Percentiles rank a stretch among this genome's conserved stretches.
Evolutionary conservation across 2,329 filamentous ascomycete species (phyloP).

Genomic region (Alternaria novae-zelandiae): DNA sequence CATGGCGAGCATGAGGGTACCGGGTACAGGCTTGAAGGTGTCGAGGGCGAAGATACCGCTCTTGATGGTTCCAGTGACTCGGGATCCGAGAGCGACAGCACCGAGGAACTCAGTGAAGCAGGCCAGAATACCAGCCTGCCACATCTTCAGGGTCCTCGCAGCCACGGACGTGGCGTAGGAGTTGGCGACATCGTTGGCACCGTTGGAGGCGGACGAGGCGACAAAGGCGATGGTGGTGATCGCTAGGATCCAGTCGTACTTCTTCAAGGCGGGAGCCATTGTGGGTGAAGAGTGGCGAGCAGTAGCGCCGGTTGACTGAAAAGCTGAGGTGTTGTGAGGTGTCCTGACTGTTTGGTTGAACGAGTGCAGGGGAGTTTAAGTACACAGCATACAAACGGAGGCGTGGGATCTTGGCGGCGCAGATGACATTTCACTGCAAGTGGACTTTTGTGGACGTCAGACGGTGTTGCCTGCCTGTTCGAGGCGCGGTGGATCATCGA

Average conservation of each 20-base stretch:
- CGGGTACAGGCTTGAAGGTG: constrained; percentile 57
- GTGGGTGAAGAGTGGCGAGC: not conserved
- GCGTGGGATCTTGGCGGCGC: not conserved
- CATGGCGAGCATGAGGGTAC: constrained; percentile 65
- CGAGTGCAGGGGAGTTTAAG: constrained; percentile 7
- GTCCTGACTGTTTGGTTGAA: not conserved
- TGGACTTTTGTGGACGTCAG: not conserved
- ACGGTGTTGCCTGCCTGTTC: not conserved
- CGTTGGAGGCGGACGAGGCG: constrained; percentile 46
- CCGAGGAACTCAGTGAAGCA: constrained; percentile 60
- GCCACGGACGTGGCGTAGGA: constrained; percentile 55
- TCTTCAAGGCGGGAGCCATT: constrained; percentile 14
- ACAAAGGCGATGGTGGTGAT: constrained; percentile 49
- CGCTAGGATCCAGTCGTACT: constrained; percentile 52
- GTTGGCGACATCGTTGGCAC: constrained; percentile 63
- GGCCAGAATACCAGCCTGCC: constrained; percentile 58
- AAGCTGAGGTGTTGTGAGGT: not conserved
- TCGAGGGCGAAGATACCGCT: constrained; percentile 63
- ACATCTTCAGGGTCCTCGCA: constrained; percentile 60
- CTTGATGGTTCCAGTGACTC: constrained; percentile 67
- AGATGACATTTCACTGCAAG: not conserved
- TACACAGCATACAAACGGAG: not conserved
- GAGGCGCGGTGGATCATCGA: constrained; percentile 4
- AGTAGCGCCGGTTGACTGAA: constrained; percentile 1
- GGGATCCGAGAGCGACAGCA: constrained; percentile 58